A percentile compares a stretch with the other conserved stretches of the same genome.
phyloP scores from a whole-genome alignment of 1,139 yeast species.

The Yamadazyma dendronema region DNA sequence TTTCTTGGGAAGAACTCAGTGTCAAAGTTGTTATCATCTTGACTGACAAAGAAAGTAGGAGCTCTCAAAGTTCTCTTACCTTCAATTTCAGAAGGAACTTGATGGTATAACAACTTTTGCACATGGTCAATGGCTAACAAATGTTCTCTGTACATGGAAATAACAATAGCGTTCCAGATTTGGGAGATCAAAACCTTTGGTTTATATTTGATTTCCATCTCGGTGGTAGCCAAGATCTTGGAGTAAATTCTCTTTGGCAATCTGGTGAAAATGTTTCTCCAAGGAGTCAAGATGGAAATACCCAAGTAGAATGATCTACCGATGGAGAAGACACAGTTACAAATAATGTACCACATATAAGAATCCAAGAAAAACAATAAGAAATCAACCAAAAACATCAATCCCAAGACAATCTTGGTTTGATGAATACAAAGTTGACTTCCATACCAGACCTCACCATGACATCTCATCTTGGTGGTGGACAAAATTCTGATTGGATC shows the following conservation, averaged over 20 bases:
- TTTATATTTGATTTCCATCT: constrained; percentile 98
- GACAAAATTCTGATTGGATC: constrained; percentile 82
- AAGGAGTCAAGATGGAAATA: constrained; percentile 96
- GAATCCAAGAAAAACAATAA: constrained; percentile 97
- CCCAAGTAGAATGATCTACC: constrained; percentile 98
- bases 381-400: constrained; percentile 90
- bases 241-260: constrained; percentile 98
- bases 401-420: constrained; percentile 82
- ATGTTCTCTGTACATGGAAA: constrained; percentile 98
- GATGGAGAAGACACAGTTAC: constrained; percentile 91
- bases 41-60: constrained; percentile 96
- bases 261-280: constrained; percentile 98
- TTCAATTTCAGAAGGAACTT: constrained; percentile 95
- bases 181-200: constrained; percentile 98
- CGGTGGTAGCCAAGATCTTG: constrained; percentile 94
- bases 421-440: constrained; percentile 75
- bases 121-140: constrained; percentile 96
- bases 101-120: constrained; percentile 93
- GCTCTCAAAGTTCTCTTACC: constrained; percentile 98
- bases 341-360: constrained; percentile 95
- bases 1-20: constrained; percentile 95
- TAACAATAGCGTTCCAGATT: constrained; percentile 98
- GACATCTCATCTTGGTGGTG: constrained; percentile 48
- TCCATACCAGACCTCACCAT: constrained; percentile 91
- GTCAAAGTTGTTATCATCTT: constrained; percentile 92